phyloP scores from a whole-genome alignment of 2,329 filamentous ascomycete species.

The Leptographium galeiforme region DNA sequence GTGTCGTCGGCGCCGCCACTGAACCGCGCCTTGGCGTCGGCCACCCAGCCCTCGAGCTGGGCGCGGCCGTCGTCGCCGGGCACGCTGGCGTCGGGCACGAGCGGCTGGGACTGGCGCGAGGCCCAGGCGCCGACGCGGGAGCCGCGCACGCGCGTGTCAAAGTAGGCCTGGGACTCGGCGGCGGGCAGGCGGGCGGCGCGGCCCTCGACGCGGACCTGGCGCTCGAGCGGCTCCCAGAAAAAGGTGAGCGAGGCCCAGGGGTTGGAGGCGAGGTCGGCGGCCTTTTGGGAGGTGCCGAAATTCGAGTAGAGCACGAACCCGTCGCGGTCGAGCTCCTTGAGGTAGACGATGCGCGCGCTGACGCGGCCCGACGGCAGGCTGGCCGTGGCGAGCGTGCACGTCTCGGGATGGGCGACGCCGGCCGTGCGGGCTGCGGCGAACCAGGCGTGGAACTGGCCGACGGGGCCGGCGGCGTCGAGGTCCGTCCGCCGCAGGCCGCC shows the following conservation, averaged over 20 bases:
- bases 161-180: conserved; percentile 62
- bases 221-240: conserved; percentile 75
- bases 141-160: conserved; percentile 58
- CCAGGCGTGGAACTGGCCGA: conserved; percentile 81
- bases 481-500: conserved; percentile 47
- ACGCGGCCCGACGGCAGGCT: conserved; percentile 72
- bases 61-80: conserved; percentile 50
- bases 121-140: conserved; percentile 88
- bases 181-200: conserved; percentile 47
- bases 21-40: conserved; percentile 64
- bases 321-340: conserved; percentile 76
- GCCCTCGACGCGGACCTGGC: conserved; percentile 87
- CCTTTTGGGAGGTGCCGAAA: conserved; percentile 64
- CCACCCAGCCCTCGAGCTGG: conserved; percentile 64
- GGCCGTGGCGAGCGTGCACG: conserved; percentile 77
- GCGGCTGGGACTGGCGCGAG: conserved; percentile 70
- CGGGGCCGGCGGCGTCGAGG: conserved; percentile 49
- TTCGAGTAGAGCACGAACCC: conserved; percentile 94
- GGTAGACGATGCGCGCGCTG: conserved; percentile 75
- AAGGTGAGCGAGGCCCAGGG: conserved; percentile 74
- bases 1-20: conserved; percentile 61
- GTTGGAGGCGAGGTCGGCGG: conserved; percentile 53
- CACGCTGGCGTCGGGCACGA: conserved; percentile 26
- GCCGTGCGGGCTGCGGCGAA: conserved; percentile 56
- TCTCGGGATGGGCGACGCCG: conserved; percentile 63